Base-by-base conservation (phyloP, 1,284 basidiomycete genomes). In the Dichomitus squalens region DNA sequence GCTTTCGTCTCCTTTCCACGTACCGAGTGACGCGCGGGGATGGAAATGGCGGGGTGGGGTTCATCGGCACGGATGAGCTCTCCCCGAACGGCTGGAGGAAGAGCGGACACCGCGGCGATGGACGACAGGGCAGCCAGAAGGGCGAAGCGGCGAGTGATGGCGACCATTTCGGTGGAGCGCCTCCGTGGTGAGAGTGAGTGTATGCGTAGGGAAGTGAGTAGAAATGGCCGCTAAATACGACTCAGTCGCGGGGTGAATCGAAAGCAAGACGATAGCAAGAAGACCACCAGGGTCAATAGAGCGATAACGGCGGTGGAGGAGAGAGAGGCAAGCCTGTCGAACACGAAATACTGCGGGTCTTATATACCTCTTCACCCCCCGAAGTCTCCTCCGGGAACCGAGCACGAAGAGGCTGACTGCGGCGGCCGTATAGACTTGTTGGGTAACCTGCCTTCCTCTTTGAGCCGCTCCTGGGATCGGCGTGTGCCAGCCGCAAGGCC, bases 131-230 rank as follows among this genome's bases (percentile, higher is more conserved):
- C 68, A 54, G 77, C 75, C 59, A 83, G 75, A 55, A 81, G 56
- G 50, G 79, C 67, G 68, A 83, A 78, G 64, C 75, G 79, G 52
- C 75, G 67, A 51, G 74, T 72, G 51, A 82, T 70, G 53, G 73
- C 72, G 66, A 82, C 76, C 82, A 85, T 85, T 64, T 60, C 73
- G 64, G 16, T 43, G 33, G 31, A 43, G 23, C 1, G 58, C 40
- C 25, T 43, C 5, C 14, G 18, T 34, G 14, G 43, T 4, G 27
- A 43, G 33, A 31, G 38, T 39, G 39, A 25, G 40, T 48, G 57
- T 40, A 49, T 54, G 53, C 29, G 57, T 27, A 14, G 54, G 55
- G 40, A 52, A 57, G 50, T 54, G 59, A 54, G 44, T 55, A 8
- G 39, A n/a, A 12, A n/a, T 27, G 27, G 31, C 29, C 21, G 33